Evolutionary conservation across 2,329 filamentous ascomycete species (phyloP).

Genomic region (Fusarium begoniae): DNA sequence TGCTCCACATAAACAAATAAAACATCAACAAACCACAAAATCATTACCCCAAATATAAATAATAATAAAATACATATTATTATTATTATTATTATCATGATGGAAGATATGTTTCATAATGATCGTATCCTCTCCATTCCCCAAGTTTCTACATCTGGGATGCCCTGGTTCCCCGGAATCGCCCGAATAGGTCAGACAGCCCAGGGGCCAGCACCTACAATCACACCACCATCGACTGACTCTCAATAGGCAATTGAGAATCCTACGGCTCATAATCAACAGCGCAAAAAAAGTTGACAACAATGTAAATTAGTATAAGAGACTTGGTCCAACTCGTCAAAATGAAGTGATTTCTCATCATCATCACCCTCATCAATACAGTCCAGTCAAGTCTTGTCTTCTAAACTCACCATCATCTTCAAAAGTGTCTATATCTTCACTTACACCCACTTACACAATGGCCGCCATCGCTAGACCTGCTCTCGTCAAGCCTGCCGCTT

Average conservation of each 20-base stretch:
- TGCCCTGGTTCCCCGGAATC: conserved; percentile 31
- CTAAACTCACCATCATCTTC: neutral
- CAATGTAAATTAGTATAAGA: conserved; percentile 21
- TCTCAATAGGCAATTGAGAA: conserved; percentile 12
- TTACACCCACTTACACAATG: conserved; percentile 32
- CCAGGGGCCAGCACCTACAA: conserved; percentile 26
- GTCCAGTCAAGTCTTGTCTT: neutral
- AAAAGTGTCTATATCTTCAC: conserved; percentile 7
- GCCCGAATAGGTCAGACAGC: conserved; percentile 36
- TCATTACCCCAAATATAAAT: neutral
- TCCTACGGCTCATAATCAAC: conserved; percentile 23
- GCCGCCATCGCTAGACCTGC: conserved; percentile 20
- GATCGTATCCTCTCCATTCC: neutral
- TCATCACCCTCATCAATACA: conserved; percentile 8
- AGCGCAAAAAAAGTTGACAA: neutral
- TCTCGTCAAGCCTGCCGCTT: conserved; percentile 14
- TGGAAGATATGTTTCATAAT: neutral
- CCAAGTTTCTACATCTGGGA: conserved; percentile 10
- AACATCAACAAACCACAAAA: conserved; percentile 1
- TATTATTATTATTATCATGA: neutral
- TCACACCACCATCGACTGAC: conserved; percentile 40
- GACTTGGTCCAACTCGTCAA: conserved; percentile 1
- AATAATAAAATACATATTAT: neutral
- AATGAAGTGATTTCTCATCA: conserved; percentile 24
- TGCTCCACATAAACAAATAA: neutral